Conservation (phyloP, 495 filamentous ascomycete species). For the Neurospora sp. region DNA sequence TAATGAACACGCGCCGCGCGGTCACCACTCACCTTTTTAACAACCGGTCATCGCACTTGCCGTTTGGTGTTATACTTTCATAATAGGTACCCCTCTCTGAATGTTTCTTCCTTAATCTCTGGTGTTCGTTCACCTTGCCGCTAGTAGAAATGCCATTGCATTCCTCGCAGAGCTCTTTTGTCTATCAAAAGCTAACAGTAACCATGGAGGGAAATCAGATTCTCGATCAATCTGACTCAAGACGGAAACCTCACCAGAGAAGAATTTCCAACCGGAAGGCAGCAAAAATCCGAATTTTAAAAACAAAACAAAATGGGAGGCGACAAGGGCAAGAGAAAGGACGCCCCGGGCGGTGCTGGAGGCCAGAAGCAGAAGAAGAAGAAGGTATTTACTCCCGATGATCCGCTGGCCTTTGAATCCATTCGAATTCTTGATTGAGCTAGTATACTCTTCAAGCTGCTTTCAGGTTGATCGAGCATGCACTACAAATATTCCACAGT, state of each 20-base stretch:
- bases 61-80: not conserved
- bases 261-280: not conserved
- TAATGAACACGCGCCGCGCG: not conserved
- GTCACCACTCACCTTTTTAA: not conserved
- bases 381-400: conserved; percentile 11
- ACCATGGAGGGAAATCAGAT: not conserved
- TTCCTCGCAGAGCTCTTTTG: not conserved
- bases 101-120: not conserved
- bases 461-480: not conserved
- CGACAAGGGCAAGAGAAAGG: conserved; percentile 18
- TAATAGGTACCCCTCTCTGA: not conserved
- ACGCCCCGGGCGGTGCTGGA: conserved; percentile 8
- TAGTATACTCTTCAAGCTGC: not conserved
- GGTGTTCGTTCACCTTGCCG: not conserved
- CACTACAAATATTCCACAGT: not conserved
- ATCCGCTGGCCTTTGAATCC: not conserved
- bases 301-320: conserved; percentile 5
- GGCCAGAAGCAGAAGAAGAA: conserved; percentile 20
- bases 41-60: not conserved
- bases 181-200: not conserved
- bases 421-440: not conserved
- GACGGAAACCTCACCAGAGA: not conserved
- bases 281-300: not conserved
- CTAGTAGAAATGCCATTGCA: not conserved
- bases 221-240: not conserved